Base-by-base conservation (phyloP, 83 land plant species). In the Thuja plicata region DNA sequence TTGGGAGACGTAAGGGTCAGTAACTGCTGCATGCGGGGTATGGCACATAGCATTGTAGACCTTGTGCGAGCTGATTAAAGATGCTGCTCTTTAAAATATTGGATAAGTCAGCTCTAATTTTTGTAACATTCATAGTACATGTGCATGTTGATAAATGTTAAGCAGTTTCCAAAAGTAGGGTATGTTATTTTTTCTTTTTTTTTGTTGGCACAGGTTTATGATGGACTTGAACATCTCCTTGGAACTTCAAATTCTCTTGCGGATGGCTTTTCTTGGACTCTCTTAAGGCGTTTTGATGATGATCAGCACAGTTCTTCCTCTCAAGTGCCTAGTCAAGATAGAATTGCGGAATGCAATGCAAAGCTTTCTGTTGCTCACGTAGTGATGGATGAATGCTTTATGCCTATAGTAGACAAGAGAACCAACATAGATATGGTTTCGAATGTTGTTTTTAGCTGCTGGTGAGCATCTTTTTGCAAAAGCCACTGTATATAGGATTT, bases 261-360 rank as follows among this genome's bases (percentile, higher is more conserved):
- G 84, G 97, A 84, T 17, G 97, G 96, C 30, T 95, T 88, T 89
- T 91, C 96, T 19, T 96, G 97, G 92, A 91, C 93, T 71, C 48
- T 96, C 9, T 17, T 93, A 54, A 89, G 87, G 8, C 92, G 94
- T 4, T 70, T 78, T 89, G 96, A 94, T 89, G 90, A 92, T 30
- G 88, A 82, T 8, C 55, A 89, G 46, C 85, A 88, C 70, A 38
- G 27, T 30, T 60, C 84, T 37, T 84, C 50, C 13, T n/a, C 46
- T 83, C 79, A 86, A 3, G 45, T 46, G 73, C 37, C 55, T 2
- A 62, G 66, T 40, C 11, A 54, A 13, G 82, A 45, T 50, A 27
- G 35, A n/a, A 89, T 37, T 1, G 62, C 54, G 2, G 87, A 88
- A 46, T 76, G 88, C 91, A 89, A 92, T 83, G 79, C 90, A 35